Evolutionary conservation across 2,329 filamentous ascomycete species (phyloP), one percentile per base, ranked within the genome.

Genomic region (Fusarium stilboides): DNA sequence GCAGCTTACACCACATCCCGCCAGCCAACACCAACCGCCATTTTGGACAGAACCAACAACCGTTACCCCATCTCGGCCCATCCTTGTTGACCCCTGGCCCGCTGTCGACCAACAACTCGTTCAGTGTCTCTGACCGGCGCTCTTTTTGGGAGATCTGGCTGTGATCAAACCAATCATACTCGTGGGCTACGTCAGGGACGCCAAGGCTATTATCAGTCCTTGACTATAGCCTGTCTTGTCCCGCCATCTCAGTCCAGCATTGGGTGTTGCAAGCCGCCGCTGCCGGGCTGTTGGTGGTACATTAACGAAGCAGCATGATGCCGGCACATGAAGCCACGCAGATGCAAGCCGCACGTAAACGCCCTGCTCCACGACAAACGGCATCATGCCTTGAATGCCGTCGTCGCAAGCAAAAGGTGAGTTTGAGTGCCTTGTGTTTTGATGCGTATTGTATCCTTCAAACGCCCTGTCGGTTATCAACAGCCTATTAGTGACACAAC

Each of bases 381-480:
- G 84, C 82, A 20, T 85, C 84, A 20, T 87, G 85, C 71, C 81
- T 81, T 5, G 85, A 87, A 69, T 87, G 85, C 57, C 81, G 84
- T 46, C 78, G 84, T 62, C 78, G 85, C 61, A 86, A 86, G 71
- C 84, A 86, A 77, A 86, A 83, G 79, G 85, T 84, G 74, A 51
- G 76, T 65, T 65, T 37, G 15, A 31, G 10, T 31, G 28, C 28
- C 9, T 31, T 58, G 26, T 33, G 22, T 28, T 28, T 47, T 26
- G 42, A 14, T 31, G 9, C n/a, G 5, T 26, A 19, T 42, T 22
- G 45, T 19, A 13, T 31, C 24, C 31, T 14, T 46, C 15, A 24
- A 22, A 19, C 7, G 28, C 28, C 20, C 14, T 19, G 17, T 45
- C 19, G 14, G 10, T 12, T n/a, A 13, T 28, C 33, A 13, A 12